phyloP scores from a whole-genome alignment of 192 early-diverging fungal genomes.

The Coemansia sp. region DNA sequence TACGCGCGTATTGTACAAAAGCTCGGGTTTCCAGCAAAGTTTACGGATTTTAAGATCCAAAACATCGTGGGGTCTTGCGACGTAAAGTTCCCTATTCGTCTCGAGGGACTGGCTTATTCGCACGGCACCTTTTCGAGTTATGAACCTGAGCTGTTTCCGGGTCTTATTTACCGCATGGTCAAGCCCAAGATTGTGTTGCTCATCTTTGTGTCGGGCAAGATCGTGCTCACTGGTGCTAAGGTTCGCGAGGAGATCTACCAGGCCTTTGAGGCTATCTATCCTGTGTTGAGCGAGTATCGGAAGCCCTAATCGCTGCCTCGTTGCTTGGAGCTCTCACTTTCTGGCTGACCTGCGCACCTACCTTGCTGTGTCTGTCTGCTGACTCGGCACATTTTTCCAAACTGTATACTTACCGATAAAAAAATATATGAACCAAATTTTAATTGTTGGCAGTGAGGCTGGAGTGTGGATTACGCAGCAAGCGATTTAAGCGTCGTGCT shows the following conservation, averaged over 20 bases:
- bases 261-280: conserved; percentile 98
- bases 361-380: not conserved
- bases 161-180: conserved; percentile 99
- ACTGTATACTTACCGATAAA: not conserved
- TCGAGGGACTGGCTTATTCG: conserved; percentile 94
- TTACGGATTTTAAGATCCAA: conserved; percentile 99
- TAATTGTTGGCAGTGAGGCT: not conserved
- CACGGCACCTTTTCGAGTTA: conserved; percentile 90
- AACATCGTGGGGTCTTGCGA: conserved; percentile 99
- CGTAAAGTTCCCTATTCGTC: conserved; percentile 98
- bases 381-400: not conserved
- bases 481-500: not conserved
- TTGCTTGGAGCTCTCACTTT: not conserved
- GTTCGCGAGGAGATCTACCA: conserved; percentile 98
- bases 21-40: conserved; percentile 96
- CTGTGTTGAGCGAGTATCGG: conserved; percentile 88
- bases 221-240: conserved; percentile 99
- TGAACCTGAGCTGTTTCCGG: conserved; percentile 99
- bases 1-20: conserved; percentile 99
- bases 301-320: conserved; percentile 53
- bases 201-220: conserved; percentile 99
- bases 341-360: not conserved
- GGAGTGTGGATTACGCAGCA: not conserved
- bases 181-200: conserved; percentile 98
- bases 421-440: not conserved